Base-by-base conservation (phyloP, 768 basidiomycete genomes). In the Phaeotremella skinneri region DNA sequence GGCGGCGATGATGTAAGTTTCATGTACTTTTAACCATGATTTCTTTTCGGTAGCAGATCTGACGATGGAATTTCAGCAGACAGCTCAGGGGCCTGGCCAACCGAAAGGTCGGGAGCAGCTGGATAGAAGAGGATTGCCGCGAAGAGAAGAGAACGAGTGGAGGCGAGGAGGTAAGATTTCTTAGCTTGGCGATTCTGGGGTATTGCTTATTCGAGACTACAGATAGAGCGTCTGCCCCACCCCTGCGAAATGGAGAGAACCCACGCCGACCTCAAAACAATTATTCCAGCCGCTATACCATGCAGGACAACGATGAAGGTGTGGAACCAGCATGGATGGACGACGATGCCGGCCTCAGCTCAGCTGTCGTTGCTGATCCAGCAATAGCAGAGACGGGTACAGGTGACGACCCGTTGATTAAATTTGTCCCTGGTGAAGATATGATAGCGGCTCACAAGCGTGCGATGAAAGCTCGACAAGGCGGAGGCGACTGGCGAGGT, bases 281-380 rank as follows among this genome's bases (percentile, higher is more conserved):
- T 11, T 27, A 56, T 20, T 37, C 17, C 29, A 34, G 23, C 30
- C 17, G 32, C 20, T 32, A 34, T 30, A 23, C 16, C 49, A 30
- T 14, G 7, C 41, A 37, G 13, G 23, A 58, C 29, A 31, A 37
- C 34, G 30, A 55, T 32, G 69, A 69, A 7, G 54, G 52, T 1
- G 9, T 20, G 9, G 66, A 68, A 50, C 72, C 72, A 0, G 67
- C 69, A 17, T 74, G 72, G 72, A 69, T 74, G 67, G 69, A 67
- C 39, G 43, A 49, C 20, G 67, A 69, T 32, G 50, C 34, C 4
- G 23, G 54, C 14, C 30, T 57, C 3, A 51, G 47, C 1, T 37
- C 34, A 17, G 34, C 34, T 7, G 17, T 37, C 7, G 9, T 17
- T 7, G 16, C 48, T 26, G 58, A 64, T 47, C 63, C 64, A n/a